Percentiles rank a stretch among this genome's conserved stretches.
Conservation (phyloP, 176 grass and related monocot genomes). For the Oryza longistaminata region DNA sequence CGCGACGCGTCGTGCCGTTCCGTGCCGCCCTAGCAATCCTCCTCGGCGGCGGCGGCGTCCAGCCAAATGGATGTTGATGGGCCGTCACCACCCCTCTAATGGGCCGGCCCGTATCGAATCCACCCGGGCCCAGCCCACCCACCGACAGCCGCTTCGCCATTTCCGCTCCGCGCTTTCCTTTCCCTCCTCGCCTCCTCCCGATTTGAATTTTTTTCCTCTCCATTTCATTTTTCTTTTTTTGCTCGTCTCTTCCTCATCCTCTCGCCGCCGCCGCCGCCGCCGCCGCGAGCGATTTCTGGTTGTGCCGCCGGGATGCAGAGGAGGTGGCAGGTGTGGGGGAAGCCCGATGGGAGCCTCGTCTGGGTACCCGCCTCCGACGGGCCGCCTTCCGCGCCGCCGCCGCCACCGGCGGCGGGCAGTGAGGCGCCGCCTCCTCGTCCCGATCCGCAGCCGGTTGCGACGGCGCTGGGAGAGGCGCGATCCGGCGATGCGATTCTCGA, state of each 20-base stretch:
- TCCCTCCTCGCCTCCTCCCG: not conserved
- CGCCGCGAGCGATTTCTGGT: not conserved
- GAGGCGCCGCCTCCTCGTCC: not conserved
- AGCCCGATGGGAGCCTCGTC: slow-evolving; percentile 41
- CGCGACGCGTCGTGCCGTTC: not conserved
- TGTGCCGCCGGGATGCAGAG: slow-evolving; percentile 16
- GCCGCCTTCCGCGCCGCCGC: not conserved
- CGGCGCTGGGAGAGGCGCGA: not conserved
- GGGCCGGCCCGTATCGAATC: not conserved
- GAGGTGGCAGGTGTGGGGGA: slow-evolving; percentile 45
- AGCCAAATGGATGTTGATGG: not conserved
- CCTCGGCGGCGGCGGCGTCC: not conserved
- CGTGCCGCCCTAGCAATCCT: not conserved
- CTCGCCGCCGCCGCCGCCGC: not conserved
- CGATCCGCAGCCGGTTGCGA: not conserved
- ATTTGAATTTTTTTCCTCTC: not conserved
- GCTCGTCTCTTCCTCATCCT: not conserved
- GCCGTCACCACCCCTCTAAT: too few relatives aligned
- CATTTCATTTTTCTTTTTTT: not conserved
- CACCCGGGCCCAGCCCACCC: not conserved
- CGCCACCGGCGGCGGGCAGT: not conserved
- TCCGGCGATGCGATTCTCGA: not conserved
- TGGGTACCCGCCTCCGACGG: slow-evolving; percentile 36
- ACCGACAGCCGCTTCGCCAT: not conserved
- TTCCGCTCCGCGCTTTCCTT: not conserved